Conservation (phyloP, 1,284 basidiomycete species). For the Leccinum fallax region DNA sequence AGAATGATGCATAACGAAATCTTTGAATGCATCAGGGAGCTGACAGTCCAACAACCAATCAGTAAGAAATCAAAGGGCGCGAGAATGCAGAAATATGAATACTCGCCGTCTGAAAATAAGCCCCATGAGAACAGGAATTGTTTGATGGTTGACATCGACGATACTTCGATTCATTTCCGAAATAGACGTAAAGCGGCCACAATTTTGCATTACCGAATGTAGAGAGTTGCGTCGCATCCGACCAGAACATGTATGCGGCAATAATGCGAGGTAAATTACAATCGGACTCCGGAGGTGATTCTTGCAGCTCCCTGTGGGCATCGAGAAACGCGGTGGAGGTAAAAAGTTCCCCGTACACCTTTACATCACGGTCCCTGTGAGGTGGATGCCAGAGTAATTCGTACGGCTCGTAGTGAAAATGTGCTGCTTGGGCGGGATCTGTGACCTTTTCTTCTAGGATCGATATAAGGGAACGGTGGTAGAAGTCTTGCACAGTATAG, state of each 20-base stretch:
- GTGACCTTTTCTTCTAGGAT: not conserved
- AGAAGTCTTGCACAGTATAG: not conserved
- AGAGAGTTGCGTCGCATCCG: not conserved
- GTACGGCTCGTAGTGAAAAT: not conserved
- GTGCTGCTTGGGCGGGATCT: not conserved
- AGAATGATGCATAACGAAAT: not conserved
- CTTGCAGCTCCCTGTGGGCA: not conserved
- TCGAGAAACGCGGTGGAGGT: not conserved
- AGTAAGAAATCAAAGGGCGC: not conserved
- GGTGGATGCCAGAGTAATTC: not conserved
- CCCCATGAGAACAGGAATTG: not conserved
- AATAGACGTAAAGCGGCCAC: not conserved
- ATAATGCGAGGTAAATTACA: not conserved
- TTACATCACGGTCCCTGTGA: not conserved
- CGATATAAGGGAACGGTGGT: not conserved
- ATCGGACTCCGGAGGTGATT: not conserved
- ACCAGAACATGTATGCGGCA: not conserved
- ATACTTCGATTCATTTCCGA: not conserved
- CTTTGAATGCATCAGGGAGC: not conserved
- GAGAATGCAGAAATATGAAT: not conserved
- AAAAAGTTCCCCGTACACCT: not conserved
- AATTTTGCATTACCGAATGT: not conserved
- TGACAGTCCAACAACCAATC: not conserved
- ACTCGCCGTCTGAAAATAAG: not conserved
- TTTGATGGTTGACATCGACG: not conserved